phyloP scores from a whole-genome alignment of 176 grass and related monocot species.

The Raddia guianensis region DNA sequence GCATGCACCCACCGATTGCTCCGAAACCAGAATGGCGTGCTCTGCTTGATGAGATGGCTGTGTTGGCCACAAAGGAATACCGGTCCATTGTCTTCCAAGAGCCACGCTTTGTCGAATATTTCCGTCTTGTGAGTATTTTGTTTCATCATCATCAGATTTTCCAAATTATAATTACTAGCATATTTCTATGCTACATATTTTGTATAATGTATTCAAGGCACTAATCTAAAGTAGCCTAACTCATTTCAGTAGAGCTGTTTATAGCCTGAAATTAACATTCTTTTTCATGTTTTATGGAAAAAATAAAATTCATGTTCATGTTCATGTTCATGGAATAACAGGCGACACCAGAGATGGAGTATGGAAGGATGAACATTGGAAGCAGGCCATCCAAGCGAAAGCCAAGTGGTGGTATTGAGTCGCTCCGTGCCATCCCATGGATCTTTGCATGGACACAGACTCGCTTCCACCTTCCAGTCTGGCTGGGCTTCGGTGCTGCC shows the following conservation, averaged over 20 bases:
- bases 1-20: constrained; percentile 69
- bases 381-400: constrained; percentile 82
- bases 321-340: constrained; percentile 12
- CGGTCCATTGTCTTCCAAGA: constrained; percentile 79
- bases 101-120: constrained; percentile 83
- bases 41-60: constrained; percentile 75
- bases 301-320: no score
- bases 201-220: no score
- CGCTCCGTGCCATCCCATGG: constrained; percentile 84
- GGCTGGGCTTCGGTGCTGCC: constrained; percentile 67
- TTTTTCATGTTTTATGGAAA: no score
- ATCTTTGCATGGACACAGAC: constrained; percentile 88
- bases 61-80: constrained; percentile 75
- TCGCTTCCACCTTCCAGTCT: constrained; percentile 74
- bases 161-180: background rate
- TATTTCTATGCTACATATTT: no score
- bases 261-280: no score
- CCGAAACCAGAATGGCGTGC: constrained; percentile 78
- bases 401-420: constrained; percentile 78
- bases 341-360: constrained; percentile 79
- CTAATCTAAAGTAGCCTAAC: no score
- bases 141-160: background rate
- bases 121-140: constrained; percentile 65
- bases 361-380: constrained; percentile 88
- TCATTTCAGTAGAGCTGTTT: no score